phyloP scores from a whole-genome alignment of 208 protist species.

The Crithidia expoeki region DNA sequence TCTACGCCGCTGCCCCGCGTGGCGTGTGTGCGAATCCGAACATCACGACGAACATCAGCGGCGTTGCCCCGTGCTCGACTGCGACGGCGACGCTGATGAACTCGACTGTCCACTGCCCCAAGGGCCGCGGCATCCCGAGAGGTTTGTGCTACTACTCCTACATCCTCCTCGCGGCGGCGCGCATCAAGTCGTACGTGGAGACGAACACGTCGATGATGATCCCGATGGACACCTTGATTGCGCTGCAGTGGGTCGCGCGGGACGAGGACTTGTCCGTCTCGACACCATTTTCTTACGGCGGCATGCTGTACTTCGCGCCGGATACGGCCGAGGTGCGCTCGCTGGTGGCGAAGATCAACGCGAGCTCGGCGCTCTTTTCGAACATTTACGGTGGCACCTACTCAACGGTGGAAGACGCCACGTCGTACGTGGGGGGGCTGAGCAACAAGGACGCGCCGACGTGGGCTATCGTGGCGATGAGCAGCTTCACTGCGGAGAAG shows the following conservation, averaged over 20 bases:
- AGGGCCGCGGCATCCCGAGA: constrained; percentile 32
- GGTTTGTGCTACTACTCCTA: constrained; percentile 32
- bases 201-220: constrained; percentile 37
- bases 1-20: constrained; percentile 1
- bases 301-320: constrained; percentile 57
- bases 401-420: constrained; percentile 27
- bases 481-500: constrained; percentile 30
- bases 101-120: constrained; percentile 21
- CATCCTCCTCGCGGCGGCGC: neutral
- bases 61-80: constrained; percentile 13
- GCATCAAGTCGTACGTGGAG: neutral
- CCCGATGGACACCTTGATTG: constrained; percentile 48
- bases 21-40: constrained; percentile 33
- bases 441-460: constrained; percentile 35
- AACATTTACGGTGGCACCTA: constrained; percentile 55
- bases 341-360: constrained; percentile 42
- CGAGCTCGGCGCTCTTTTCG: constrained; percentile 36
- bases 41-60: constrained; percentile 13
- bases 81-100: neutral
- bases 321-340: constrained; percentile 25
- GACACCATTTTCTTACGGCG: constrained; percentile 43
- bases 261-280: constrained; percentile 26
- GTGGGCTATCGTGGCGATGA: constrained; percentile 58
- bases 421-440: constrained; percentile 24
- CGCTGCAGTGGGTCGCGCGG: constrained; percentile 58